These are phyloP conservation scores for Zygotorulaspora sp. DNA, from an alignment of 805 yeast genomes.

Conservation along the genomic window DNA sequence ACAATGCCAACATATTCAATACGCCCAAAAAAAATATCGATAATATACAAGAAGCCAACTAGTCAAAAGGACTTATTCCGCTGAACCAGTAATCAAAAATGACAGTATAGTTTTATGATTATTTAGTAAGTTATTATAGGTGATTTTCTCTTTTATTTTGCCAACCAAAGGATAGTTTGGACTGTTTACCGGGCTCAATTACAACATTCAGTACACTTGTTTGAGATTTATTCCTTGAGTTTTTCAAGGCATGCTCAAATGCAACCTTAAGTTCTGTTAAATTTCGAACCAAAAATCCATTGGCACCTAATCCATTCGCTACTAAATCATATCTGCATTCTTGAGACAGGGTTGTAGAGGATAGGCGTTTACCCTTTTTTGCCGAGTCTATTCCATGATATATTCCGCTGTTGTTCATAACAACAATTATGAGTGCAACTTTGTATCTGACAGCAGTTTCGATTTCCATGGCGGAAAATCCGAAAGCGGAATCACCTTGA, in stretches of 20 bases:
- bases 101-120: no score
- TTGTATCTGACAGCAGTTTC: conserved; percentile 59
- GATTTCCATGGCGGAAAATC: conserved; percentile 67
- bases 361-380: conserved; percentile 31
- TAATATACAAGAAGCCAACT: no score
- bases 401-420: conserved; percentile 73
- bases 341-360: conserved; percentile 56
- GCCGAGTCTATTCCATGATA: conserved; percentile 54
- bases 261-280: conserved; percentile 37
- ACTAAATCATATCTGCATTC: conserved; percentile 55
- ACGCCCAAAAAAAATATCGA: no score
- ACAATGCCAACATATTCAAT: no score
- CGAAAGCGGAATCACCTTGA: conserved; percentile 76
- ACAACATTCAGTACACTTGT: conserved; percentile 54
- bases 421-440: conserved; percentile 51
- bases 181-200: conserved; percentile 54
- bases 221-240: conserved; percentile 25
- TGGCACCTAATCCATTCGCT: conserved; percentile 52
- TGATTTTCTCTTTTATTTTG: conserved; percentile 35
- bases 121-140: conserved; percentile 1
- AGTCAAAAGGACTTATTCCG: no score
- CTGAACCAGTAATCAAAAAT: no score
- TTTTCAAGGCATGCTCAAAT: conserved; percentile 38
- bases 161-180: conserved; percentile 63
- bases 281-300: conserved; percentile 46